Evolutionary conservation across 2,329 filamentous ascomycete genomes (phyloP), one percentile per base, ranked within the genome.

Genomic region (Didymella lethalis): DNA sequence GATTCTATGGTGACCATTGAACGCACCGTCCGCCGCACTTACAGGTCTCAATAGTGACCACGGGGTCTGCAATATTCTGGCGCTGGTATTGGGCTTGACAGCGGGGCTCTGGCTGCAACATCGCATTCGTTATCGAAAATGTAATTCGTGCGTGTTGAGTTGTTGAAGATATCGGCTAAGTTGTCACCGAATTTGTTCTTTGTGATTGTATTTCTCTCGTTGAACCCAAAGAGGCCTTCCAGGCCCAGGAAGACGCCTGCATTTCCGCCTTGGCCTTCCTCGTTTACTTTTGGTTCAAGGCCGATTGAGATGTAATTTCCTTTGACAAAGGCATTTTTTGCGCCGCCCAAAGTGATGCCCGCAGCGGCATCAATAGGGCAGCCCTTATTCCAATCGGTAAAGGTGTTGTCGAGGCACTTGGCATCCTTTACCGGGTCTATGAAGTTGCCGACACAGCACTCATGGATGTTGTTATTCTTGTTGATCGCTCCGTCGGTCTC

Each of bases 351-450:
- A 5, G 49, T 41, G 16, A 64, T 61, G 2, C 62, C 62, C 7
- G 60, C 57, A 6, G 54, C 57, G 11, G 47, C 25, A 4, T 26
- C 23, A 11, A 20, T 1, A 7, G 32, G 8, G 11, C 50, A 53
- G 2, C 11, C 7, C 4, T 34, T 29, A 6, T 53, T 46, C 25
- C 62, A 64, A 2, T 31, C 18, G 6, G 43, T 26, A 32, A 64
- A 61, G 7, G 23, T 44, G n/a, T 64, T 64, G 18, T 47, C 51
- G 14, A 65, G 23, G 18, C 58, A 43, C 43, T 57, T 58, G 28
- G 57, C 60, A 31, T 56, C 52, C 7, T 36, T 28, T 23, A 63
- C 55, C 1, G 60, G 63, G 14, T 65, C 63, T 25, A 65, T 52
- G 26, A 61, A 51, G 11, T 56, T 53, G 8, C 63, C 63, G 7